Evolutionary conservation across 2,329 filamentous ascomycete species (phyloP).

Genomic region (Fusarium chaquense): DNA sequence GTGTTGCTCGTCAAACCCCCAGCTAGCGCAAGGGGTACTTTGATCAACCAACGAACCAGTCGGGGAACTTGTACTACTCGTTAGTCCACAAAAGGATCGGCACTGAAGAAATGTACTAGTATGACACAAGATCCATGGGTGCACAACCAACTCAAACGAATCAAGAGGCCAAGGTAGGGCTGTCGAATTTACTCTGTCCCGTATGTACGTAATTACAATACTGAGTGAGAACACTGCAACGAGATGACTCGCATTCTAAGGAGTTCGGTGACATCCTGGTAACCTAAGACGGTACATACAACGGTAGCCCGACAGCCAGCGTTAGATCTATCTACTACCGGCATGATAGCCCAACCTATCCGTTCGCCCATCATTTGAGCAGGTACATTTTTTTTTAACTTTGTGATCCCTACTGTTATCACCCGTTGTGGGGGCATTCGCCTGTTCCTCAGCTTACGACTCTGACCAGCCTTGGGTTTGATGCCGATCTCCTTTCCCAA

Average conservation of each 20-base stretch:
- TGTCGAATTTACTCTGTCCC: background rate
- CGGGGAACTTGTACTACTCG: background rate
- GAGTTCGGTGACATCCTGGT: background rate
- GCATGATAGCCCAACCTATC: background rate
- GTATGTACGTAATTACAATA: background rate
- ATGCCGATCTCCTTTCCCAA: conserved; percentile 17
- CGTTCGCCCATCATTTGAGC: background rate
- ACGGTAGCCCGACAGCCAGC: background rate
- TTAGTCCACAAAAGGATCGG: conserved; percentile 6
- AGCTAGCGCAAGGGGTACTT: conserved; percentile 13
- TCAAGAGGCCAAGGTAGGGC: background rate
- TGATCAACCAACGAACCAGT: background rate
- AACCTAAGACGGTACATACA: too few species aligned
- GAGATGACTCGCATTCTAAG: conserved; percentile 7
- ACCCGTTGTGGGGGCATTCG: conserved; percentile 8
- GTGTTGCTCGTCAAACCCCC: background rate
- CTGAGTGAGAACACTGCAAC: background rate
- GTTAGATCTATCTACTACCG: background rate
- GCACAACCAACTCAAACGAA: background rate
- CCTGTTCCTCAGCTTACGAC: background rate
- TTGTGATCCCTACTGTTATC: background rate
- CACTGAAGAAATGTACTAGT: conserved; percentile 10
- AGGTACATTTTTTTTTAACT: background rate
- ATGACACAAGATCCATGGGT: conserved; percentile 5
- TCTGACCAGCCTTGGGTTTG: conserved; percentile 2